Percentiles rank a stretch among this genome's conserved stretches.
Evolutionary conservation across 2,329 filamentous ascomycete species (phyloP).

Genomic region (Amauroascus niger): DNA sequence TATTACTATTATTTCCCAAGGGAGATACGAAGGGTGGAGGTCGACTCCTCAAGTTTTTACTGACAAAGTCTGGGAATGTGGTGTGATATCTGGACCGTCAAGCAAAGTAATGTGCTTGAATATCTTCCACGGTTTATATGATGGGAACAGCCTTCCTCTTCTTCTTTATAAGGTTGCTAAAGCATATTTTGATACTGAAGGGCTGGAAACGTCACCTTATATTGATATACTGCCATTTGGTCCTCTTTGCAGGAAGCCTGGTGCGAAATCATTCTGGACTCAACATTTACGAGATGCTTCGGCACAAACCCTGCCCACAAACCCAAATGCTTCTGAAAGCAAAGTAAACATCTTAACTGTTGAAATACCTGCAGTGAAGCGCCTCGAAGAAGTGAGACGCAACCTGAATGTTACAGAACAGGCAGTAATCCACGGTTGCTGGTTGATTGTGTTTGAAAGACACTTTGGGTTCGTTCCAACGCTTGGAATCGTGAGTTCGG

Average conservation of each 20-base stretch:
- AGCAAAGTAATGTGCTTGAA: conserved; percentile 48
- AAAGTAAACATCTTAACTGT: conserved; percentile 16
- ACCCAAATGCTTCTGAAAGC: conserved; percentile 13
- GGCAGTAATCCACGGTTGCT: conserved; percentile 65
- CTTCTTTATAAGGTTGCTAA: conserved; percentile 52
- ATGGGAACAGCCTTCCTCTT: conserved; percentile 65
- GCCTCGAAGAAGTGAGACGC: conserved; percentile 47
- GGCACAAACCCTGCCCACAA: conserved; percentile 24
- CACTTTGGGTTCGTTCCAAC: conserved; percentile 42
- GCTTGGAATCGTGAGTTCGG: conserved; percentile 69
- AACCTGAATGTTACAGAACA: conserved; percentile 65
- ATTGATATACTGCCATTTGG: conserved; percentile 59
- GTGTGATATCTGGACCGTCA: conserved; percentile 23
- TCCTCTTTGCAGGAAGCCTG: conserved; percentile 47
- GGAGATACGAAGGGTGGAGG: conserved; percentile 45
- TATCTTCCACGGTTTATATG: conserved; percentile 80
- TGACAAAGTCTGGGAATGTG: conserved; percentile 27
- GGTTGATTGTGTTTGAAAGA: conserved; percentile 54
- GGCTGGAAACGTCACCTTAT: conserved; percentile 46
- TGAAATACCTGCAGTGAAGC: conserved; percentile 29
- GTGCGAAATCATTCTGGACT: conserved; percentile 58
- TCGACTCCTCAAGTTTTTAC: conserved; percentile 40
- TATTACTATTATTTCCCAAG: conserved; percentile 28
- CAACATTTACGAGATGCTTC: conserved; percentile 40
- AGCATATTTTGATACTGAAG: conserved; percentile 39